Conservation (phyloP, 257 asterid genomes). For the Solanum chilense region DNA sequence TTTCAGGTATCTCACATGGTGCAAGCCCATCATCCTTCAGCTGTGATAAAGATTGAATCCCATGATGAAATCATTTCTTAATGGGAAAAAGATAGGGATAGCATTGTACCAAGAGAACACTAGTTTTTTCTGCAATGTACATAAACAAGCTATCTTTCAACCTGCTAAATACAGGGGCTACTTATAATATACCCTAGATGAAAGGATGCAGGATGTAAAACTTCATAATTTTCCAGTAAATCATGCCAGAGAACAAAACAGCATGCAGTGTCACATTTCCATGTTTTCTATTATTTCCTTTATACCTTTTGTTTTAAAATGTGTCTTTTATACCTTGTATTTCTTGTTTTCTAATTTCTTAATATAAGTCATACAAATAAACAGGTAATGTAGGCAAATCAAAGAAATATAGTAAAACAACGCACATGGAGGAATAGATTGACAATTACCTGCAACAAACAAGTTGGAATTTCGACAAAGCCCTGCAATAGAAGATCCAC, state of each 20-base stretch:
- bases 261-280: background rate
- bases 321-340: background rate
- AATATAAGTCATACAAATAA: background rate
- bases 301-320: background rate
- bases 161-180: background rate
- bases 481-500: slow-evolving; percentile 87
- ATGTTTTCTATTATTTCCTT: background rate
- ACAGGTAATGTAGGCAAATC: background rate
- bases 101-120: background rate
- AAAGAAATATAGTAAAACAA: background rate
- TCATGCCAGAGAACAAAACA: background rate
- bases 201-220: background rate
- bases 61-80: background rate
- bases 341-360: background rate
- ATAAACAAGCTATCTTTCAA: background rate
- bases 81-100: background rate
- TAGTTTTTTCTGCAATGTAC: background rate
- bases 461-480: slow-evolving; percentile 59
- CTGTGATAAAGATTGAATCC: background rate
- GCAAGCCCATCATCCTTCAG: background rate
- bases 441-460: slow-evolving; percentile 63
- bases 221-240: background rate
- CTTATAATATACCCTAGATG: background rate
- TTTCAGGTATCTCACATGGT: background rate
- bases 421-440: background rate